Conservation (phyloP, 108 stramenopile genomes). For the Cyclotella cryptica region DNA sequence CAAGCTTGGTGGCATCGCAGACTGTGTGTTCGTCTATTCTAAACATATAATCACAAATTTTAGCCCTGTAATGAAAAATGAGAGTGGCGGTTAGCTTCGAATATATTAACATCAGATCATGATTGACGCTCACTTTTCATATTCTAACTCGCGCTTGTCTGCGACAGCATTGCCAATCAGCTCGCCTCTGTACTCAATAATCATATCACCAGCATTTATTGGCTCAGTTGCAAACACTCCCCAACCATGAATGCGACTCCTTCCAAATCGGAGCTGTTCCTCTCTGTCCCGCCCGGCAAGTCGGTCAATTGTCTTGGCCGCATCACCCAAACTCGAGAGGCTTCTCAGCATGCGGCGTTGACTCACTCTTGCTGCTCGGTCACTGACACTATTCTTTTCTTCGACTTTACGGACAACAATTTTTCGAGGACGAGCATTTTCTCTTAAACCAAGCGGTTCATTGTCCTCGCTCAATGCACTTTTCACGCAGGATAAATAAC, state of each 20-base stretch:
- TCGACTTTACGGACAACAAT: constrained; percentile 31
- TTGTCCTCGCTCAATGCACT: constrained; percentile 5
- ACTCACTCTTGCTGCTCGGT: constrained; percentile 71
- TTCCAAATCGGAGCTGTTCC: constrained; percentile 70
- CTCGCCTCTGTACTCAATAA: constrained; percentile 96
- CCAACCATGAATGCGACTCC: constrained; percentile 84
- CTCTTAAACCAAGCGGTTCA: constrained; percentile 22
- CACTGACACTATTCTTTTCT: constrained; percentile 51
- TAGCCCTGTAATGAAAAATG: constrained; percentile 29
- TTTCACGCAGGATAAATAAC: constrained; percentile 25
- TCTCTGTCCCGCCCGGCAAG: constrained; percentile 71
- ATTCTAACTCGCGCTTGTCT: constrained; percentile 89
- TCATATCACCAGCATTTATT: constrained; percentile 75
- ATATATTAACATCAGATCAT: neutral
- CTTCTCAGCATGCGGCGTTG: constrained; percentile 75
- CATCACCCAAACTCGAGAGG: constrained; percentile 55
- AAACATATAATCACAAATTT: constrained; percentile 97
- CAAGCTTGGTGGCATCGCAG: constrained; percentile 87
- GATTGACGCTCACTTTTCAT: constrained; percentile 58
- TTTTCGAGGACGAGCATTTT: constrained; percentile 28
- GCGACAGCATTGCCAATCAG: constrained; percentile 89
- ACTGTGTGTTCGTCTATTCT: constrained; percentile 84
- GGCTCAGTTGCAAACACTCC: constrained; percentile 81
- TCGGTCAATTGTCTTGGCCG: constrained; percentile 50
- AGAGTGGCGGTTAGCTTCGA: neutral